Evolutionary conservation across 495 filamentous ascomycete species (phyloP).

Genomic region (Pseudoneurospora amorphoporcata): DNA sequence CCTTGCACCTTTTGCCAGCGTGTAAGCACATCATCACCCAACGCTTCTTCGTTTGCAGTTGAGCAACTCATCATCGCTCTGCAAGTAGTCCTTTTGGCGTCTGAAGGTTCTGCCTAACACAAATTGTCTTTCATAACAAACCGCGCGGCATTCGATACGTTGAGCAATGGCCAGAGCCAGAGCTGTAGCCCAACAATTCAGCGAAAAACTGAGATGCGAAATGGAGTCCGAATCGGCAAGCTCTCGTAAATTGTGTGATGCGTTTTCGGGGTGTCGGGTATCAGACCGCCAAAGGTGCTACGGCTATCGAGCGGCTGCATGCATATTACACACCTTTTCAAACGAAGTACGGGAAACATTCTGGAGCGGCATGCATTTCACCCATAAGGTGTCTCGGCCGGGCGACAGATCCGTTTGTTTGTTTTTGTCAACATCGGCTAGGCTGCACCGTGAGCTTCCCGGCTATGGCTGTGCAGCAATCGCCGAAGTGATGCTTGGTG

Average conservation of each 20-base stretch:
- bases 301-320: background rate
- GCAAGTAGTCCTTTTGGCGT: background rate
- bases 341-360: background rate
- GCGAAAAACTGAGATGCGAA: no score
- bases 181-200: no score
- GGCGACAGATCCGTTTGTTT: background rate
- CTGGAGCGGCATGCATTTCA: background rate
- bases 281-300: background rate
- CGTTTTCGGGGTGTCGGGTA: background rate
- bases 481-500: no score
- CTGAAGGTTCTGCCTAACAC: background rate
- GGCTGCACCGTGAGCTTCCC: no score
- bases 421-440: background rate
- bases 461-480: no score
- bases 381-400: background rate
- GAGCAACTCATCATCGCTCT: background rate
- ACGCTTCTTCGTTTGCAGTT: background rate
- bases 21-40: background rate
- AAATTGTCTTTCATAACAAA: background rate
- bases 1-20: background rate
- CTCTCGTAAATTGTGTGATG: background rate
- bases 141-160: no score
- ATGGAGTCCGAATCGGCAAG: background rate
- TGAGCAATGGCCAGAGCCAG: no score
- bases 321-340: background rate